phyloP scores from a whole-genome alignment of 257 asterid species.

The Fraxinus excelsior region DNA sequence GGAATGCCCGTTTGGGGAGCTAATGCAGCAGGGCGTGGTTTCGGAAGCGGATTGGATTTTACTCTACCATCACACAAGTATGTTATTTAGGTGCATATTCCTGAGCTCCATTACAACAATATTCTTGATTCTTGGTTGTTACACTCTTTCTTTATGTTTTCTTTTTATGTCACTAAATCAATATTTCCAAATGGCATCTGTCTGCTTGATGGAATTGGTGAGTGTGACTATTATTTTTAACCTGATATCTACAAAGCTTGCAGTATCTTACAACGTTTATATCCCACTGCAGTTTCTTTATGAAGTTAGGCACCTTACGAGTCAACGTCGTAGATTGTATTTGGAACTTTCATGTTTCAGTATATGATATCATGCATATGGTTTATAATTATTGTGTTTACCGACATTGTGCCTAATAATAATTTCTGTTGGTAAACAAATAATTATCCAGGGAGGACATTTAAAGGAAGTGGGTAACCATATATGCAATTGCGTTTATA shows the following conservation, averaged over 20 bases:
- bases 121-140: slow-evolving; percentile 5
- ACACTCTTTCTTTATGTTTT: neutral
- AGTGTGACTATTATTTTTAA: neutral
- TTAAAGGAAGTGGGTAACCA: neutral
- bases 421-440: neutral
- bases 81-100: slow-evolving; percentile 24
- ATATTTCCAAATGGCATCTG: neutral
- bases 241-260: neutral
- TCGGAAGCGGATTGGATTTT: slow-evolving; percentile 93
- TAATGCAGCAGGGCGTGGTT: slow-evolving; percentile 79
- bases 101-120: neutral
- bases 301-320: neutral
- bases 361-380: no score
- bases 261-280: neutral
- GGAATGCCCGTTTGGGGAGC: slow-evolving; percentile 70
- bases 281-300: neutral
- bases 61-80: slow-evolving; percentile 99
- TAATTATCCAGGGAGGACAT: neutral
- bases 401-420: neutral
- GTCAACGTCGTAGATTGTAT: neutral
- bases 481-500: neutral
- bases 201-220: neutral
- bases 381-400: neutral
- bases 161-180: neutral
- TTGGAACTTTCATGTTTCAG: neutral